Conservation (phyloP, 78 protist species). For the Trichosphaerium sp. region DNA sequence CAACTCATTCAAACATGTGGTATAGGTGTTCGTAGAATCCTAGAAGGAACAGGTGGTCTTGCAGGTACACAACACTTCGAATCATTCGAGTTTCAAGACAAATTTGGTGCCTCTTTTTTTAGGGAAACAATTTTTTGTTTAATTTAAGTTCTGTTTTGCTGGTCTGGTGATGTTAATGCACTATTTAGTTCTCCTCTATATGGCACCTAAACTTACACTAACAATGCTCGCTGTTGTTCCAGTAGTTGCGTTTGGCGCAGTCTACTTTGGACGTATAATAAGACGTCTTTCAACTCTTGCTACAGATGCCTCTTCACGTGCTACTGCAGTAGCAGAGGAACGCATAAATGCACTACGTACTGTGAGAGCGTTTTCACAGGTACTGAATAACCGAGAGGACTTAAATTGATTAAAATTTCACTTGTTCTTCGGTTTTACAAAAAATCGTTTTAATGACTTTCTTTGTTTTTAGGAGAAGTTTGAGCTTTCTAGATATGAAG, state of each 20-base stretch:
- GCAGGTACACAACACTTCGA: too few species aligned
- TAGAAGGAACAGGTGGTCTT: too few species aligned
- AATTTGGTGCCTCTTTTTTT: too few species aligned
- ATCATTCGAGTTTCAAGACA: too few species aligned
- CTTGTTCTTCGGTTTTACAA: too few species aligned
- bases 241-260: background rate
- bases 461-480: background rate
- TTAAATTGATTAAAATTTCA: too few species aligned
- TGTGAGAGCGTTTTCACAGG: conserved; percentile 4
- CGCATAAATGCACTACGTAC: background rate
- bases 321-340: conserved; percentile 22
- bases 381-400: background rate
- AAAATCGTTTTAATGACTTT: too few species aligned
- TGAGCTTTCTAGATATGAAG: background rate
- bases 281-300: background rate
- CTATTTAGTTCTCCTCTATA: background rate
- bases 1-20: too few species aligned
- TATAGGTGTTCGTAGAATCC: too few species aligned
- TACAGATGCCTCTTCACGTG: background rate
- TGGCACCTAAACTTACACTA: conserved; percentile 10
- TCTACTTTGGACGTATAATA: background rate
- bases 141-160: too few species aligned
- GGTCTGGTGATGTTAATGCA: too few species aligned
- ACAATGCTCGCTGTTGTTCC: conserved; percentile 16
- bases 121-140: too few species aligned